These are phyloP conservation scores for Botrytis squamosa DNA, from an alignment of 2,329 filamentous ascomycete genomes.

Conservation along the genomic window DNA sequence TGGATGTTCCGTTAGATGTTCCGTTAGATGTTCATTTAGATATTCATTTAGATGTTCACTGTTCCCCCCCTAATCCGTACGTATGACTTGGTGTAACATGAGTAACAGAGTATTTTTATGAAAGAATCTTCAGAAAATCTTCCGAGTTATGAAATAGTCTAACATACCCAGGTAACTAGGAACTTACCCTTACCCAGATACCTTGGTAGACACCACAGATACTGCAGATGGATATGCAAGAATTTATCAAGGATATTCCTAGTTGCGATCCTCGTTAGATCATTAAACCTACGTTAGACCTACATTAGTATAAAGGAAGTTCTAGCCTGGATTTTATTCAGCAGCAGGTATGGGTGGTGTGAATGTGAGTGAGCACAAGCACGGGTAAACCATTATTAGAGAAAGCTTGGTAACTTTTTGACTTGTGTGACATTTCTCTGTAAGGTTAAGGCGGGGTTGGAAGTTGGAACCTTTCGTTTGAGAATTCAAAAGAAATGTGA, in stretches of 20 bases:
- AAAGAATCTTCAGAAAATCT: not conserved
- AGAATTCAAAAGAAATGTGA: not conserved
- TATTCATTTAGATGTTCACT: not conserved
- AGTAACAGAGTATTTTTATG: not conserved
- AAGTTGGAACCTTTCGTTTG: not conserved
- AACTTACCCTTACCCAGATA: not conserved
- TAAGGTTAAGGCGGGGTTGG: not conserved
- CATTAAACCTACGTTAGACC: not conserved
- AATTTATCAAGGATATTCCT: not conserved
- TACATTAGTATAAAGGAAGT: not conserved
- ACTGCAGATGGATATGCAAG: not conserved
- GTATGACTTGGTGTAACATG: not conserved
- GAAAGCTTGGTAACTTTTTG: not conserved
- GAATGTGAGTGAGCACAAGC: not conserved
- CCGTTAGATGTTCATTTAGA: not conserved
- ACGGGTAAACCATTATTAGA: not conserved
- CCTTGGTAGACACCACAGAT: not conserved
- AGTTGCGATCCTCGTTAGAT: not conserved
- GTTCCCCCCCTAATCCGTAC: not conserved
- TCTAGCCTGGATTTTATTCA: not conserved
- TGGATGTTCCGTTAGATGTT: not conserved
- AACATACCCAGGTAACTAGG: not conserved
- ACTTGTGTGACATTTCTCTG: not conserved
- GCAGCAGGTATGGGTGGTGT: not conserved
- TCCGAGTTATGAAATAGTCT: not conserved